Evolutionary conservation across 2,329 filamentous ascomycete species (phyloP), one percentile per base, ranked within the genome.

Genomic region (Domatiomyces catenatus): DNA sequence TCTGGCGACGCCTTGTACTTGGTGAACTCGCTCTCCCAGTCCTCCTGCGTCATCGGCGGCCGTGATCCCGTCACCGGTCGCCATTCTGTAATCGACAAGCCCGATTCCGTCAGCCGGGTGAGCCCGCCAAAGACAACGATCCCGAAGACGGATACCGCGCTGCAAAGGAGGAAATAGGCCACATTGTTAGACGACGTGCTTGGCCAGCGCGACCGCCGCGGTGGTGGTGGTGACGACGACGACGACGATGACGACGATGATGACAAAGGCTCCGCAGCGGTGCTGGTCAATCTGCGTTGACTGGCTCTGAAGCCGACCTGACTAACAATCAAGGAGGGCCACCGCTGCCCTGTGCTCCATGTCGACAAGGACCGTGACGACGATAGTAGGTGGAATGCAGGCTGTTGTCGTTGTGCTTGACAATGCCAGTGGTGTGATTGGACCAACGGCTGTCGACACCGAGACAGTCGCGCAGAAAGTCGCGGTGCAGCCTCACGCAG

Each of bases 11-110:
- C 79, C 58, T 84, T 83, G 73, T 98, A 98, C 68, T 93, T 92
- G 50, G 81, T 73, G 70, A 96, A 98, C 63, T 96, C 92, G 57
- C 81, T 80, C 60, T 94, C 83, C 92, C 92, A 98, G 63, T 90
- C 85, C 52, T 75, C 80, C 20, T 75, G 69, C 61, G 79, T 84
- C 67, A 85, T 77, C 39, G 92, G 92, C 36, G 88, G 89, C 39
- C 93, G 71, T 15, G 88, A 89, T 59, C 92, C 92, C 8, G 92
- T 96, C 44, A 98, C 89, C 47, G 92, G 92, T 59, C 82, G 83
- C 92, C 92, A 98, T 84, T 98, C 92, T 56, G 92, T 98, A 61
- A 98, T 98, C 66, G 89, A 95, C 58, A 98, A 75, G 45, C 88
- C 92, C 58, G 92, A 98, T 70, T 98, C 92, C 3, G 92, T 98